phyloP scores from a whole-genome alignment of 108 stramenopile species.

The Craspedostauros australis region DNA sequence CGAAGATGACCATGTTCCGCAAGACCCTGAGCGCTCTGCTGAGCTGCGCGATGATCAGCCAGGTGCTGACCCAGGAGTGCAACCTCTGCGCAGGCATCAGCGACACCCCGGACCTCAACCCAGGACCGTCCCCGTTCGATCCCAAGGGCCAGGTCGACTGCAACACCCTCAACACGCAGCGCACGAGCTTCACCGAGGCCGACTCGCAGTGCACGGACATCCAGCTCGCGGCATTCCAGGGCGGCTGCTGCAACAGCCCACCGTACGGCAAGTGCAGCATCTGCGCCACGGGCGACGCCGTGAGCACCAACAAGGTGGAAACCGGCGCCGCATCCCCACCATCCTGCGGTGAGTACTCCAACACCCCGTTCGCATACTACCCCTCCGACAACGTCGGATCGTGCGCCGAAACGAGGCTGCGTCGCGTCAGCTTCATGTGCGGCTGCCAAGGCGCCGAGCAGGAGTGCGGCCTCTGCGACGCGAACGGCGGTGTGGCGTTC shows the following conservation, averaged over 20 bases:
- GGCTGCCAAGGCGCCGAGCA: conserved; percentile 20
- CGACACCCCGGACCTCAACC: too few relatives aligned
- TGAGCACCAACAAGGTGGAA: neutral
- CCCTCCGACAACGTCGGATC: conserved; percentile 8
- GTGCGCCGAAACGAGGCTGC: conserved; percentile 20
- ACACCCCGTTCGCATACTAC: neutral
- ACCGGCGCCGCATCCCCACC: conserved; percentile 6
- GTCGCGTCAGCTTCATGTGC: conserved; percentile 12
- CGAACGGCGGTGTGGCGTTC: too few relatives aligned
- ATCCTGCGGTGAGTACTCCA: conserved; percentile 9
- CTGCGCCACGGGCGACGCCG: conserved; percentile 9
- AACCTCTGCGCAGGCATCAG: too few relatives aligned
- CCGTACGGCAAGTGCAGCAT: conserved; percentile 6
- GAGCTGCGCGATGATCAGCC: too few relatives aligned
- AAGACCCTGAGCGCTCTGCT: too few relatives aligned
- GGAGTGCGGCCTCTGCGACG: conserved; percentile 19
- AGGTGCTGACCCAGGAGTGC: too few relatives aligned
- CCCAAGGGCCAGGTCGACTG: too few relatives aligned
- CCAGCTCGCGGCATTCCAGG: conserved; percentile 19
- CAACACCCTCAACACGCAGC: too few relatives aligned
- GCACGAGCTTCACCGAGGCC: too few relatives aligned
- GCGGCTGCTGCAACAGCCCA: conserved; percentile 13
- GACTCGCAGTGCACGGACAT: conserved; percentile 9
- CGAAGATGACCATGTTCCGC: too few relatives aligned
- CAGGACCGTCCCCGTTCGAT: too few relatives aligned